Evolutionary conservation across 2,329 filamentous ascomycete genomes (phyloP).

Genomic region (Didymella arachidicola): DNA sequence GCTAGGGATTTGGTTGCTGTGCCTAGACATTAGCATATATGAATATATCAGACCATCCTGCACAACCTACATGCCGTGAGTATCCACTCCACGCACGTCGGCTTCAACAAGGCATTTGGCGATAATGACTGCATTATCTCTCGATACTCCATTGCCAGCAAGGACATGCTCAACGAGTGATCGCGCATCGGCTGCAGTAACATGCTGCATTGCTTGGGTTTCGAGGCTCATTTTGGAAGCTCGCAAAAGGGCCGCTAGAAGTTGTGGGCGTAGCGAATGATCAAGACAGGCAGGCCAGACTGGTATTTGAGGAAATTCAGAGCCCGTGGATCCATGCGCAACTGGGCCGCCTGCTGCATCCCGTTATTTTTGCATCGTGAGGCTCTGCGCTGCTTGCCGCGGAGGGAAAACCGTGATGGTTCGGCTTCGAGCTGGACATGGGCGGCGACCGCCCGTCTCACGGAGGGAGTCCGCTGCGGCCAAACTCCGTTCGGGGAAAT

Average conservation of each 20-base stretch:
- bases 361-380: conserved; percentile 1
- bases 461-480: not conserved
- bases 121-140: conserved; percentile 66
- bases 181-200: conserved; percentile 32
- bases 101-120: conserved; percentile 75
- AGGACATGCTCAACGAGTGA: conserved; percentile 64
- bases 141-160: conserved; percentile 66
- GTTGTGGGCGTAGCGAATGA: not conserved
- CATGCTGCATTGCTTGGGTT: conserved; percentile 27
- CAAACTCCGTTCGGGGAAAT: not conserved
- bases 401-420: conserved; percentile 10
- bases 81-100: conserved; percentile 80
- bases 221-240: conserved; percentile 10
- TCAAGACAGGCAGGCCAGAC: not conserved
- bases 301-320: not conserved
- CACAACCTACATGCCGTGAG: conserved; percentile 66
- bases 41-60: conserved; percentile 5
- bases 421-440: not conserved
- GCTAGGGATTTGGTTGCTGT: conserved; percentile 72
- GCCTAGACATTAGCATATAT: conserved; percentile 12
- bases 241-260: not conserved
- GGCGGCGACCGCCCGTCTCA: not conserved
- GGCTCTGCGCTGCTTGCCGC: conserved; percentile 6
- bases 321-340: conserved; percentile 7
- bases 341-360: not conserved